phyloP scores from a whole-genome alignment of 2,329 filamentous ascomycete genomes.

The Aspergillus sergii region DNA sequence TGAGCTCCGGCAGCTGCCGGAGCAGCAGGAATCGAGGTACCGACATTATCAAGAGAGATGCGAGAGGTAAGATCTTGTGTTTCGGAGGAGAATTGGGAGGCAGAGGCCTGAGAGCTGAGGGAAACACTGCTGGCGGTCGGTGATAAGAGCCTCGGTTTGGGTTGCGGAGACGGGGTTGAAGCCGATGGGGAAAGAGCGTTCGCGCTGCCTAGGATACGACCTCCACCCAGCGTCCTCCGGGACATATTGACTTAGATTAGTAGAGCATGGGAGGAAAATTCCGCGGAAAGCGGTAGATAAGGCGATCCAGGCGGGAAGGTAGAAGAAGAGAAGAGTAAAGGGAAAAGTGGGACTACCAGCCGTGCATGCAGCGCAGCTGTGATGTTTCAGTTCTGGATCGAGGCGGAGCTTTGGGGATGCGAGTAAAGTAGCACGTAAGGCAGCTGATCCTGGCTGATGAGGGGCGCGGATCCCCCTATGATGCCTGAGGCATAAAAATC shows the following conservation, averaged over 20 bases:
- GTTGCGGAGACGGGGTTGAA: constrained; percentile 45
- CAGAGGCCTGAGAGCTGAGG: constrained; percentile 73
- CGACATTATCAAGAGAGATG: constrained; percentile 69
- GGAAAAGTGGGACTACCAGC: background rate
- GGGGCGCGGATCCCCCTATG: background rate
- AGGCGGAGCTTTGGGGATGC: background rate
- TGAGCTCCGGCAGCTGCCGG: constrained; percentile 63
- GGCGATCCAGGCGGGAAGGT: background rate
- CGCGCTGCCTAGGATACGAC: constrained; percentile 85
- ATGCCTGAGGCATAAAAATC: background rate
- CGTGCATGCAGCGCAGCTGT: background rate
- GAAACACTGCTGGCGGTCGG: constrained; percentile 75
- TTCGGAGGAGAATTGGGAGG: constrained; percentile 69
- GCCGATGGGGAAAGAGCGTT: constrained; percentile 73
- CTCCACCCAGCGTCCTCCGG: constrained; percentile 84
- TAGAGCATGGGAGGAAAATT: constrained; percentile 36
- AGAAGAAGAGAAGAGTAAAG: background rate
- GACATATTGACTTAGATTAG: constrained; percentile 63
- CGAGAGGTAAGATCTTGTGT: constrained; percentile 79
- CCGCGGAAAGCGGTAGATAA: constrained; percentile 17
- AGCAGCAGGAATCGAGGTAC: constrained; percentile 49
- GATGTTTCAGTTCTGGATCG: background rate
- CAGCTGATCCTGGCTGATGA: background rate
- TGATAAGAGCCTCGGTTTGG: constrained; percentile 54
- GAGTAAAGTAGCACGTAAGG: background rate